phyloP scores from a whole-genome alignment of 1,284 basidiomycete species.

The Ustilago hordei region DNA sequence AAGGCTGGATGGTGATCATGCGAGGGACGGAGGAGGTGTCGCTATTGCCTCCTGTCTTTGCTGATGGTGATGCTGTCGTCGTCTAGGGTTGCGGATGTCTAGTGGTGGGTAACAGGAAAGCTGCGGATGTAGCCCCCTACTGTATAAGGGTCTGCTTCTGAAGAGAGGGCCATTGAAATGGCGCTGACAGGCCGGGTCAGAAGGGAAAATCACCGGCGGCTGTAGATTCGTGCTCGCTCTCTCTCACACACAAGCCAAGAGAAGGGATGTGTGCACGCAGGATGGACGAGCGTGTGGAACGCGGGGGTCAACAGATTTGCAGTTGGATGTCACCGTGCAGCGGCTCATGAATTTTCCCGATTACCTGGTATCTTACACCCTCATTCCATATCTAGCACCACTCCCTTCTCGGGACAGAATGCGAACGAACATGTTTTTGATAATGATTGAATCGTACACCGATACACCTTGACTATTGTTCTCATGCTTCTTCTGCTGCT shows the following conservation, averaged over 20 bases:
- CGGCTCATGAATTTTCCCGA: constrained; percentile 7
- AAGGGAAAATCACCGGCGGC: constrained; percentile 10
- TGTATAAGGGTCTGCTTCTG: neutral
- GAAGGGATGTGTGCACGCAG: neutral
- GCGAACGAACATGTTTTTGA: neutral
- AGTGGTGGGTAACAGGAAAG: neutral
- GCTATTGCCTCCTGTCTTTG: neutral
- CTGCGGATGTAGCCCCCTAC: neutral
- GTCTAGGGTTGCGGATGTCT: neutral
- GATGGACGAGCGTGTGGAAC: neutral
- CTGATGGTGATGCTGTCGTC: neutral
- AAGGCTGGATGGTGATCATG: neutral
- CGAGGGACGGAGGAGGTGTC: neutral
- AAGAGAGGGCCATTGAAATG: neutral
- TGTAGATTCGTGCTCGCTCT: neutral
- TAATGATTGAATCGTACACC: neutral
- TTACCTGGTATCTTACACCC: constrained; percentile 1
- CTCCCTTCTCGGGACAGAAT: neutral
- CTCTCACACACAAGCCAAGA: neutral
- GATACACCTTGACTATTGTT: neutral
- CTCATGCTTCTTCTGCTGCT: constrained; percentile 11
- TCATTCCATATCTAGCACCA: neutral
- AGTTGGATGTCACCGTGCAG: constrained; percentile 18
- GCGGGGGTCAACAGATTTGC: neutral
- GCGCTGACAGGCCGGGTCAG: neutral